Evolutionary conservation across 1,284 basidiomycete genomes (phyloP).

Genomic region (Peniophora sp.): DNA sequence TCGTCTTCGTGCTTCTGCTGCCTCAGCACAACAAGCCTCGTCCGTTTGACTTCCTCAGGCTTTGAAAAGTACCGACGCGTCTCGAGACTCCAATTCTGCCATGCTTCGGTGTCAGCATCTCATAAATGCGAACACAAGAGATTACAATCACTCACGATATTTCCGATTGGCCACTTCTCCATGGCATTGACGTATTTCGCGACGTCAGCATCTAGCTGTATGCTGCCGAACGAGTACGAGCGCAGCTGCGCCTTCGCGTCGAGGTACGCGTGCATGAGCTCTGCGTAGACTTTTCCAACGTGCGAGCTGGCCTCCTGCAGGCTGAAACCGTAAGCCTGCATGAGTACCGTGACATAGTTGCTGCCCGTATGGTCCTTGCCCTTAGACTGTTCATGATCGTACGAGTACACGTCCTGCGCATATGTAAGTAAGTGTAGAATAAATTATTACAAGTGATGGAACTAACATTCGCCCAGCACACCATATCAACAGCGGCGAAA

Average conservation of each 20-base stretch:
- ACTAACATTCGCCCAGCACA: slow-evolving; percentile 64
- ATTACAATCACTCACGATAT: slow-evolving; percentile 10
- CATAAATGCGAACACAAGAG: too few relatives aligned
- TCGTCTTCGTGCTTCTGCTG: too few relatives aligned
- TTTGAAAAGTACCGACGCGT: slow-evolving; percentile 42
- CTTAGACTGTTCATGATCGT: slow-evolving; percentile 65
- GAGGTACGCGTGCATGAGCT: slow-evolving; percentile 41
- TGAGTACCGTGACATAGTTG: slow-evolving; percentile 61
- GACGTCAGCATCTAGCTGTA: slow-evolving; percentile 26
- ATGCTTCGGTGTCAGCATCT: too few relatives aligned
- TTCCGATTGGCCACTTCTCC: slow-evolving; percentile 34
- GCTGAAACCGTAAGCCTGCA: slow-evolving; percentile 41
- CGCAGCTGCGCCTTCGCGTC: slow-evolving; percentile 34
- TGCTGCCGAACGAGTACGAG: slow-evolving; percentile 36
- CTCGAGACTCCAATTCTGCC: slow-evolving; percentile 46
- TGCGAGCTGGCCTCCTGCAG: slow-evolving; percentile 55
- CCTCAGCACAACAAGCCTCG: too few relatives aligned
- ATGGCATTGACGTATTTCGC: slow-evolving; percentile 36
- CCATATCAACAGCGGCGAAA: slow-evolving; percentile 54
- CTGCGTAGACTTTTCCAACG: slow-evolving; percentile 43
- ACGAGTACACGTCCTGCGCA: slow-evolving; percentile 59
- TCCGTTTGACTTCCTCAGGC: too few relatives aligned
- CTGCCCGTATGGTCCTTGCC: slow-evolving; percentile 45
- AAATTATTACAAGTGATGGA: background rate
- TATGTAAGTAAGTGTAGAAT: background rate